phyloP scores from a whole-genome alignment of 2,329 filamentous ascomycete genomes.

The Cercospora sp. region DNA sequence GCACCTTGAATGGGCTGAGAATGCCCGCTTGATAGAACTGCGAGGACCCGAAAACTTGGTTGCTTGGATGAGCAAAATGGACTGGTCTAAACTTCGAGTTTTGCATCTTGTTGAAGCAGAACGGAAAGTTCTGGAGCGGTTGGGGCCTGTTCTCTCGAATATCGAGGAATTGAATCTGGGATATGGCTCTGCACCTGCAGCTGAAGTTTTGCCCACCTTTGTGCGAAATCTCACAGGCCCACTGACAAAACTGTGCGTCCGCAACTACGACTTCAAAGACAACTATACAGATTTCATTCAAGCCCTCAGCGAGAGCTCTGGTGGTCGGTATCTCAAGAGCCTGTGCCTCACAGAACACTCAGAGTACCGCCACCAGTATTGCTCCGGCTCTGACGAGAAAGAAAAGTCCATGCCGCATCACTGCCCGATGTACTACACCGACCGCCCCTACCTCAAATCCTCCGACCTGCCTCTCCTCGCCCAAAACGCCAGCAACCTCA shows the following conservation, averaged over 20 bases:
- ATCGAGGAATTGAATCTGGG: background rate
- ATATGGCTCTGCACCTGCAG: background rate
- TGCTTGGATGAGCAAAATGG: constrained; percentile 1
- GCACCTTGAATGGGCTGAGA: background rate
- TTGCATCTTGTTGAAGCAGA: background rate
- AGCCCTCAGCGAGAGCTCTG: background rate
- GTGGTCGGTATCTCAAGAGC: background rate
- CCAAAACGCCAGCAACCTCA: background rate
- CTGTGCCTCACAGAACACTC: background rate
- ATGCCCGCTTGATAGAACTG: background rate
- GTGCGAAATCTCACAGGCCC: background rate
- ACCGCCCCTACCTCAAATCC: background rate
- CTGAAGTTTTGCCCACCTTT: background rate
- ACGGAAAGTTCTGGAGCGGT: background rate
- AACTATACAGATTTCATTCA: background rate
- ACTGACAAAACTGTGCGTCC: background rate
- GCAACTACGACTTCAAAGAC: background rate
- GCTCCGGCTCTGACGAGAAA: background rate
- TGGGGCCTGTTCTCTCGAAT: background rate
- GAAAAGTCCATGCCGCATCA: background rate
- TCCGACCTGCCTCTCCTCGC: background rate
- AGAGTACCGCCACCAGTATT: background rate
- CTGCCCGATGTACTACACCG: background rate
- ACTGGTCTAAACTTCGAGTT: background rate
- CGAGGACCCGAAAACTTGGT: background rate